Base-by-base conservation (phyloP, 352 stramenopile species). In the Phytophthora uliginosa region DNA sequence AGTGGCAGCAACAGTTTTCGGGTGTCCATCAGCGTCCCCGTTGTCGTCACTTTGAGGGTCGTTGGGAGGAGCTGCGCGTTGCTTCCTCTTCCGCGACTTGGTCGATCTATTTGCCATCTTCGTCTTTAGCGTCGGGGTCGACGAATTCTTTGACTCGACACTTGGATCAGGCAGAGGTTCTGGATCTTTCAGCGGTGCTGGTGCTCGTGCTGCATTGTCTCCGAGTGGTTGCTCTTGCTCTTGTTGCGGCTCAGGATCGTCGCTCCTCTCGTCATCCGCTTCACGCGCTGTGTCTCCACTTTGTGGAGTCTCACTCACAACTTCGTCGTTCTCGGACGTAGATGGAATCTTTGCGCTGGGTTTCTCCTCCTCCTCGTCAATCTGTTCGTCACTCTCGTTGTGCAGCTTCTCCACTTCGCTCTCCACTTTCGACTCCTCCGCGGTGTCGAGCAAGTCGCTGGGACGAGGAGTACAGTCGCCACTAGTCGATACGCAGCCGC, bases 11-110 rank as follows among this genome's bases (percentile, higher is more conserved):
- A 42, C 7, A 20, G 5, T 38, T 3, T 18, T 4, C 33, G 38
- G 28, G 28, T 57, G 26, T 2, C 52, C 38, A 38, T 15, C 34
- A 40, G 47, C 20, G 18, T 33, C 3, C 2, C 15, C 52, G 5
- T 45, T 51, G 3, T 18, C n/a, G 36, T 22, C 45, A 51, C n/a
- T 45, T 48, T 28, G 22, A 13, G 40, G 7, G 22, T 31, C 31
- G 15, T 5, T 18, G 34, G 28, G 22, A 26, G 42, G 8, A 22
- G 42, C 42, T 1, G 42, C 42, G n/a, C 42, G 42, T 28, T 66
- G 56, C 31, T 65, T 59, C 36, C 55, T 64, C 17, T 71, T 70
- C 7, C 18, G 13, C 18, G 54, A 10, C 28, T 59, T 59, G 3
- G 45, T 8, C n/a, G 40, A n/a, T 38, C 6, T 55, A 8, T 54